Evolutionary conservation across 306 rosid species (phyloP), one percentile per base, ranked within the genome.

Genomic region (Ochetophila trinervis): DNA sequence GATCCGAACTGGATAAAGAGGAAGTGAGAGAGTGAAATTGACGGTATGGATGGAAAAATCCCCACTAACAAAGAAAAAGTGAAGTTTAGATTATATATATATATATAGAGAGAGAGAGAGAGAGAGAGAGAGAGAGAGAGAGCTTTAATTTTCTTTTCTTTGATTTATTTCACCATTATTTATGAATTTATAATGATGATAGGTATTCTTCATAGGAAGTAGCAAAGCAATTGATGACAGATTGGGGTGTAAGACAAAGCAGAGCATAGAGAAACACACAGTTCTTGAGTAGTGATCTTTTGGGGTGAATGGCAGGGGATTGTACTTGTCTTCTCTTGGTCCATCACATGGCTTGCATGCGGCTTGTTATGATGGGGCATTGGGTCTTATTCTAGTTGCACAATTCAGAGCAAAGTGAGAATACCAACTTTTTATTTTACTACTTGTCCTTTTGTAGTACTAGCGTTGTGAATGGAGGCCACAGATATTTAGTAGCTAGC

Each of bases 281-380:
- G 2, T 40, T 40, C 45, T 12, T 40, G 27, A 63, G 35, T 14
- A 23, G 13, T 50, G n/a, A 8, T 64, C 60, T 61, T 13, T 34
- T 63, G 34, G 71, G 50, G 14, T 17, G 50, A 53, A 73, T 69
- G 78, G 71, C 80, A 62, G 78, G 72, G 58, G 69, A 54, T 37
- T 77, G 35, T 73, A 69, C 60, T 15, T 57, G 9, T 45, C 74
- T 77, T 74, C 19, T 45, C 50, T 53, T 60, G 24, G 45, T 40
- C 45, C 3, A 63, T 86, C 86, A 72, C 87, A 76, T 80, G 90
- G 66, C 66, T 75, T 75, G 71, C 80, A 21, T 63, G 69, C 66
- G 47, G 34, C 11, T 74, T 70, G 76, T 42, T 74, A 65, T 40
- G 66, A 79, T 73, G 66, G 70, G 72, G 72, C 57, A 63, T 67